Base-by-base conservation (phyloP, 108 stramenopile species). In the Stephanodiscus minutulus region DNA sequence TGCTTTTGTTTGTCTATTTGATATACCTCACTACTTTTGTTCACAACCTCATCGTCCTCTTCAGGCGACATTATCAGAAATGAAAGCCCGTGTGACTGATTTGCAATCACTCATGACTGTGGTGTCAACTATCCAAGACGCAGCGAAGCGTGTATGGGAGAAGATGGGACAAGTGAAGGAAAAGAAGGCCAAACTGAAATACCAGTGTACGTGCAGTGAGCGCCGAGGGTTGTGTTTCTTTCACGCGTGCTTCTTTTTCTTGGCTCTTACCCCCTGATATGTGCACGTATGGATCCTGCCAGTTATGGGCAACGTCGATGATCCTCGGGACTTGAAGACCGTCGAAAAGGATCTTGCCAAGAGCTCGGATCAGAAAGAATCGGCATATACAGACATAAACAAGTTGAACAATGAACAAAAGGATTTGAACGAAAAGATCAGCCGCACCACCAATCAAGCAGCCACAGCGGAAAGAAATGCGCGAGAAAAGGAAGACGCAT, bases 351-450 rank as follows among this genome's bases (percentile, higher is more conserved):
- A 89, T 46, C 69, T 93, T 4, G 29, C 73, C 7, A 82, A 87
- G 0, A 47, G 57, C 9, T 66, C 48, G 0, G 73, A 81, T 28
- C 75, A 82, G 25, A 89, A 90, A 68, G 91, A 91, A 59, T 54
- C 76, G 17, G 71, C 86, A 20, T 84, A 82, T 39, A 59, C 64
- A 1, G 70, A 82, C 53, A 90, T 89, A 50, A 85, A 75, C 47
- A 74, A 64, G 43, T 61, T 89, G n/a, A 92, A 95, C 68, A 86
- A 85, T 53, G 88, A 95, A 60, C 66, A 80, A 63, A 74, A 80
- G 15, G 18, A 52, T 2, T 15, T 94, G 25, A 91, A 91, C 63
- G 79, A 83, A 41, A 63, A 67, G 24, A 73, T 83, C 25, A 73
- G 52, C 31, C 69, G 65, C 13, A 62, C 68, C 20, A 82, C 73